Conservation (phyloP, 768 basidiomycete genomes). For the Hortiboletus flavorubellus region DNA sequence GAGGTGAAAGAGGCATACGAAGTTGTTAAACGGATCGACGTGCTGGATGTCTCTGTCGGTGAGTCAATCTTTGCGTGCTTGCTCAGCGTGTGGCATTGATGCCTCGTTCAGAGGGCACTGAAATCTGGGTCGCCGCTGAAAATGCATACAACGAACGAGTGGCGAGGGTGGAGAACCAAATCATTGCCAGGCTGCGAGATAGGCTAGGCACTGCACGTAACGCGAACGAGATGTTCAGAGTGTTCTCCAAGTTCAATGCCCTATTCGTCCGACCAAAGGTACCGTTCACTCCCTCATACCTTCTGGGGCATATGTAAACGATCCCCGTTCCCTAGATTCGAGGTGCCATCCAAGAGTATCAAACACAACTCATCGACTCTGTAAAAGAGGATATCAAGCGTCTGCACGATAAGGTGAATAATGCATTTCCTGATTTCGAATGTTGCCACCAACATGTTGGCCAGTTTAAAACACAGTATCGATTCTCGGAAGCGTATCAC, state of each 20-base stretch:
- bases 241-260: constrained; percentile 98
- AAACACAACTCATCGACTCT: constrained; percentile 96
- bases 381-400: constrained; percentile 98
- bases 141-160: constrained; percentile 98
- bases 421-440: not conserved
- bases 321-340: constrained; percentile 58
- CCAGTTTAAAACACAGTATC: constrained; percentile 94
- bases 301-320: not conserved
- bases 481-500: constrained; percentile 92
- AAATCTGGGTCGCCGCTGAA: constrained; percentile 97
- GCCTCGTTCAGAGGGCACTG: constrained; percentile 75
- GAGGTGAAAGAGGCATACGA: constrained; percentile 97
- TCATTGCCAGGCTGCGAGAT: constrained; percentile 90
- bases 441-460: not conserved
- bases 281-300: constrained; percentile 4
- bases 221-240: constrained; percentile 99
- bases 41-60: constrained; percentile 92
- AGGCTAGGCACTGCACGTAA: constrained; percentile 92
- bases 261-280: constrained; percentile 96
- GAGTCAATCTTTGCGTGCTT: constrained; percentile 25
- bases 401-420: constrained; percentile 80
- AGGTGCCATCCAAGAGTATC: constrained; percentile 98
- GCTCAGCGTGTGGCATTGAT: not conserved
- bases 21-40: constrained; percentile 94
- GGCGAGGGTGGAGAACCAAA: constrained; percentile 96